phyloP scores from a whole-genome alignment of 2,329 filamentous ascomycete genomes.

The Orbilia quercus region DNA sequence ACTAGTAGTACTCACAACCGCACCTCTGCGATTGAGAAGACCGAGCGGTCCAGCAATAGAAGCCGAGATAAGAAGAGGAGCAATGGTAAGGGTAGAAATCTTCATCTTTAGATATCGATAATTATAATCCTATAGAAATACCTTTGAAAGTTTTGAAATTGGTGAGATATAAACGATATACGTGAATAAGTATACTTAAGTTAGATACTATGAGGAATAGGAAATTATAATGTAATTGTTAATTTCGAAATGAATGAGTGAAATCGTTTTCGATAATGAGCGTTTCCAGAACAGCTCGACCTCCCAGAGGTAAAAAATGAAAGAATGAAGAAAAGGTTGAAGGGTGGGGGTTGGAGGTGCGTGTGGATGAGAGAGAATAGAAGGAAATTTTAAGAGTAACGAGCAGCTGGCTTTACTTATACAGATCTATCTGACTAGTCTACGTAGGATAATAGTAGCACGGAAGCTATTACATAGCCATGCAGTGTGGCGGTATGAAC shows the following conservation, averaged over 20 bases:
- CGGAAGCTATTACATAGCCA: neutral
- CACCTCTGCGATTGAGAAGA: neutral
- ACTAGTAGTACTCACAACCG: neutral
- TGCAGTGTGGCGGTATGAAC: neutral
- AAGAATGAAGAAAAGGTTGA: slow-evolving; percentile 17
- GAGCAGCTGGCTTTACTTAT: slow-evolving; percentile 34
- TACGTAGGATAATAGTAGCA: neutral
- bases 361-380: slow-evolving; percentile 9
- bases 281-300: slow-evolving; percentile 54
- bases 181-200: neutral
- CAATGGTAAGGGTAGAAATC: slow-evolving; percentile 35
- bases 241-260: slow-evolving; percentile 3
- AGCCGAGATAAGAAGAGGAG: slow-evolving; percentile 34
- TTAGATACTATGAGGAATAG: neutral
- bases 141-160: neutral
- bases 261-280: slow-evolving; percentile 30
- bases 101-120: slow-evolving; percentile 31
- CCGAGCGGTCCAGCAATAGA: slow-evolving; percentile 17
- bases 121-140: slow-evolving; percentile 1
- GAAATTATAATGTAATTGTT: neutral
- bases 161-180: neutral
- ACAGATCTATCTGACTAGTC: slow-evolving; percentile 1
- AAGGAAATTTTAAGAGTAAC: slow-evolving; percentile 2
- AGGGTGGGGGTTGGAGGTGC: neutral
- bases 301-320: slow-evolving; percentile 50